phyloP scores from a whole-genome alignment of 805 yeast species.

The Nakazawaea molendinolei region DNA sequence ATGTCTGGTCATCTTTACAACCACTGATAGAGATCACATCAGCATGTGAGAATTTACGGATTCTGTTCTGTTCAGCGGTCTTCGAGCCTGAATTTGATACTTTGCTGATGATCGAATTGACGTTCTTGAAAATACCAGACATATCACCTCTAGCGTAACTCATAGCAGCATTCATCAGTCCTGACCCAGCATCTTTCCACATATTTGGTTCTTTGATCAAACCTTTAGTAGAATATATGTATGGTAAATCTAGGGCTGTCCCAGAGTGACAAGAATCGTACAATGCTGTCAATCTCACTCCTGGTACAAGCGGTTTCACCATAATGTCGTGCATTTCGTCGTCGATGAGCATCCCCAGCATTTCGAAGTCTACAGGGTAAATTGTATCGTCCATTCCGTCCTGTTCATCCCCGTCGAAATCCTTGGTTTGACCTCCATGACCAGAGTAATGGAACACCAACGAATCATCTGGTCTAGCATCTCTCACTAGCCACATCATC shows the following conservation, averaged over 20 bases:
- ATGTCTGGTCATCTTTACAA: slow-evolving; percentile 68
- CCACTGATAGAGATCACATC: slow-evolving; percentile 69
- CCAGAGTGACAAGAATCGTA: slow-evolving; percentile 89
- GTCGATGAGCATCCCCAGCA: slow-evolving; percentile 62
- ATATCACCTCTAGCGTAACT: slow-evolving; percentile 50
- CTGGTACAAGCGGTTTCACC: slow-evolving; percentile 64
- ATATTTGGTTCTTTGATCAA: slow-evolving; percentile 66
- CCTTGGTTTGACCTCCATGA: slow-evolving; percentile 74
- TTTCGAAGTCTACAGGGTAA: slow-evolving; percentile 42
- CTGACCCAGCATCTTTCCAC: slow-evolving; percentile 59
- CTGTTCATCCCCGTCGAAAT: slow-evolving; percentile 34
- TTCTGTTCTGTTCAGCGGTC: slow-evolving; percentile 29
- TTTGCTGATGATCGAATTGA: slow-evolving; percentile 26
- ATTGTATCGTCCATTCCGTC: slow-evolving; percentile 31
- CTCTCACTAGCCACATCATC: slow-evolving; percentile 74
- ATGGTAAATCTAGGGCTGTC: slow-evolving; percentile 75
- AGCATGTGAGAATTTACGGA: slow-evolving; percentile 56
- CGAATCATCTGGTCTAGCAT: slow-evolving; percentile 71
- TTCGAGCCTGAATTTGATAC: slow-evolving; percentile 25
- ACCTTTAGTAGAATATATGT: slow-evolving; percentile 70
- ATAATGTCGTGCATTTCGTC: slow-evolving; percentile 67
- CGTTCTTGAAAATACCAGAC: slow-evolving; percentile 33
- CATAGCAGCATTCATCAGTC: slow-evolving; percentile 45
- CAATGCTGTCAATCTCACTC: slow-evolving; percentile 71
- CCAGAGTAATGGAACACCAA: slow-evolving; percentile 81